Base-by-base conservation (phyloP, 139 green algal genomes). In the Coelastrella sp. region DNA sequence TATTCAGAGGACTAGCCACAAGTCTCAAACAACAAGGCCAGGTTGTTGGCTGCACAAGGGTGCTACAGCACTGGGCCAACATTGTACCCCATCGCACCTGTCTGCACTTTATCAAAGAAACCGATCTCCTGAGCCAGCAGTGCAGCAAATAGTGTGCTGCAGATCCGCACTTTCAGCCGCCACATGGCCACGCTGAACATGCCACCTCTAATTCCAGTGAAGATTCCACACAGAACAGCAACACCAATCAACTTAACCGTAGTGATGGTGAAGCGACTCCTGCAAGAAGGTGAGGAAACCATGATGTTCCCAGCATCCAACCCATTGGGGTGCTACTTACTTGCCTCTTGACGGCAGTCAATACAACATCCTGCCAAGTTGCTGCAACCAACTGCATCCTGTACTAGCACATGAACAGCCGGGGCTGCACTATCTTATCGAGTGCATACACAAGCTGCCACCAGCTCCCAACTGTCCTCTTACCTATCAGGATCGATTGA, bases 41-140 rank as follows among this genome's bases (percentile, higher is more conserved):
- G n/a, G n/a, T n/a, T n/a, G n/a, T n/a, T n/a, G n/a, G n/a, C n/a
- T n/a, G n/a, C n/a, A n/a, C n/a, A 57, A 57, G 45, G 45, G 1
- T 57, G 15, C 45, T 57, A 2, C 15, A 13, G 11, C 45, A 57
- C 15, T 23, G 45, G 45, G 45, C n/a, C n/a, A n/a, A n/a, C n/a
- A n/a, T n/a, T n/a, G n/a, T n/a, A n/a, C n/a, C n/a, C n/a, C n/a
- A n/a, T 8, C 60, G 86, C 86, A 53, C 94, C 95, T 19, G 91
- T 95, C 37, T 91, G 90, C 19, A 84, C 92, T 4, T 79, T 90
- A 89, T 97, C 95, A 64, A 94, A 98, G 83, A 96, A 98, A 0
- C 79, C 94, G 5, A 93, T 85, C 51, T 98, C 95, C 91, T 97
- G 94, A 30, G 73, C n/a, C 78, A 96, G 78, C 51, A 97, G 88